These are phyloP conservation scores for Diddensiella transvaalensis DNA, from an alignment of 805 yeast species.

Conservation along the genomic window DNA sequence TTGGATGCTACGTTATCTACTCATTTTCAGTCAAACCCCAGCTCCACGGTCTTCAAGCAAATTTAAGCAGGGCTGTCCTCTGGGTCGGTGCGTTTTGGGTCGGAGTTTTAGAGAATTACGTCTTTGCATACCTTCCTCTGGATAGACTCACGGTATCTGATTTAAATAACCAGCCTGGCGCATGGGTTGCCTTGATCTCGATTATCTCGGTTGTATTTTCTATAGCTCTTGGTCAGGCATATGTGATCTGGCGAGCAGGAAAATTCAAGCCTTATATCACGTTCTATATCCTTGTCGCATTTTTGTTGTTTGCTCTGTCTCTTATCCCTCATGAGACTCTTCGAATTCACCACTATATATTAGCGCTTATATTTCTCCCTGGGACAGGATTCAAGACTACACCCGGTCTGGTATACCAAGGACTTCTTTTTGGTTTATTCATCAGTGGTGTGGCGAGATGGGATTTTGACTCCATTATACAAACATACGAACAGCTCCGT, in stretches of 20 bases:
- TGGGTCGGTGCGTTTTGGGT: constrained; percentile 86
- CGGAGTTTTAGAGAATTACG: constrained; percentile 79
- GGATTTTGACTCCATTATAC: constrained; percentile 90
- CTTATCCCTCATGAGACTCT: constrained; percentile 64
- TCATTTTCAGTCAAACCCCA: constrained; percentile 22
- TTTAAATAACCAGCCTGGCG: constrained; percentile 72
- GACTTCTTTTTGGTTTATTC: constrained; percentile 74
- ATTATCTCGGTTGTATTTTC: constrained; percentile 46
- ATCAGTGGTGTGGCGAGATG: constrained; percentile 85
- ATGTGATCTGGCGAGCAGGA: constrained; percentile 67
- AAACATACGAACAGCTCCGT: constrained; percentile 61
- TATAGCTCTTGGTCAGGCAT: constrained; percentile 71
- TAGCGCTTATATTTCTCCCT: constrained; percentile 74
- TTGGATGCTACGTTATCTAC: constrained; percentile 72
- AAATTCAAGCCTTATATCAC: constrained; percentile 53
- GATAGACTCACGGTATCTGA: constrained; percentile 77
- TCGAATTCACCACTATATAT: constrained; percentile 73
- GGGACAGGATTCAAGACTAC: constrained; percentile 64
- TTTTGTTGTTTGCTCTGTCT: constrained; percentile 38
- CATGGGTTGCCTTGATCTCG: constrained; percentile 56
- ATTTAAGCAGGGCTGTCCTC: constrained; percentile 39
- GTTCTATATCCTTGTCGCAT: constrained; percentile 40
- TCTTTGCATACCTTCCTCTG: constrained; percentile 84
- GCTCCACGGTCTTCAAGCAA: constrained; percentile 27
- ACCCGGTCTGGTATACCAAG: constrained; percentile 62